These are phyloP conservation scores for Discostella stelligera DNA, from an alignment of 352 stramenopile species.

Conservation along the genomic window DNA sequence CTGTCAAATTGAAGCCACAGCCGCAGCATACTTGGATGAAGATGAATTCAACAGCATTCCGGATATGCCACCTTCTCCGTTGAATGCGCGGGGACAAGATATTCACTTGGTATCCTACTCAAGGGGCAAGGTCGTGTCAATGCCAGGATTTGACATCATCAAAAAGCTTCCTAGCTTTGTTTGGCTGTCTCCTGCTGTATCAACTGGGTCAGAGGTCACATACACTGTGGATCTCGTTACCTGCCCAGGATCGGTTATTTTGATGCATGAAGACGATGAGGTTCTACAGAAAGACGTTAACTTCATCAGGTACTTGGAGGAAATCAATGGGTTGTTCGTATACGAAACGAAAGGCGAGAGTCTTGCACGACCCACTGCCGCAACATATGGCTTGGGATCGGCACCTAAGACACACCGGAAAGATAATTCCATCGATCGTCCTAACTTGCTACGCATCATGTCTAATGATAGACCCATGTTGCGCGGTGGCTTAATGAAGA, in stretches of 20 bases:
- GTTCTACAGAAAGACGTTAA: slow-evolving; percentile 86
- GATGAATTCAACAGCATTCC: slow-evolving; percentile 63
- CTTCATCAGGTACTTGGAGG: slow-evolving; percentile 76
- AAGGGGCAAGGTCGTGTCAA: slow-evolving; percentile 88
- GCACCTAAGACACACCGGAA: slow-evolving; percentile 31
- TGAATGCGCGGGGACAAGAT: slow-evolving; percentile 85
- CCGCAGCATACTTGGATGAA: slow-evolving; percentile 84
- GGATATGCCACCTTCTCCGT: slow-evolving; percentile 83
- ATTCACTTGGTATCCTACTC: slow-evolving; percentile 92
- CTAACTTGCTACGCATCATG: slow-evolving; percentile 65
- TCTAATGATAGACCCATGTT: slow-evolving; percentile 64
- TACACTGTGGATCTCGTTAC: slow-evolving; percentile 93
- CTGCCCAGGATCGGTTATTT: slow-evolving; percentile 90
- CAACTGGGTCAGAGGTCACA: slow-evolving; percentile 85
- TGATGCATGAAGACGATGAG: slow-evolving; percentile 87
- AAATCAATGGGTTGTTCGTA: slow-evolving; percentile 74
- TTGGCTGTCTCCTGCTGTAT: slow-evolving; percentile 88
- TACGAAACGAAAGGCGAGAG: slow-evolving; percentile 72
- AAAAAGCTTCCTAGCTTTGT: slow-evolving; percentile 90
- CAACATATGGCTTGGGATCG: slow-evolving; percentile 50
- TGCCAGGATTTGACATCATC: slow-evolving; percentile 89
- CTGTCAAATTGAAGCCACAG: slow-evolving; percentile 90
- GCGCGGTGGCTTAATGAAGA: slow-evolving; percentile 56
- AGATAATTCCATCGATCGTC: slow-evolving; percentile 62
- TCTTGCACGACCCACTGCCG: slow-evolving; percentile 61